Base-by-base conservation (phyloP, 225 moss, liverwort and hornwort genomes). In the Physcomitrium patens region DNA sequence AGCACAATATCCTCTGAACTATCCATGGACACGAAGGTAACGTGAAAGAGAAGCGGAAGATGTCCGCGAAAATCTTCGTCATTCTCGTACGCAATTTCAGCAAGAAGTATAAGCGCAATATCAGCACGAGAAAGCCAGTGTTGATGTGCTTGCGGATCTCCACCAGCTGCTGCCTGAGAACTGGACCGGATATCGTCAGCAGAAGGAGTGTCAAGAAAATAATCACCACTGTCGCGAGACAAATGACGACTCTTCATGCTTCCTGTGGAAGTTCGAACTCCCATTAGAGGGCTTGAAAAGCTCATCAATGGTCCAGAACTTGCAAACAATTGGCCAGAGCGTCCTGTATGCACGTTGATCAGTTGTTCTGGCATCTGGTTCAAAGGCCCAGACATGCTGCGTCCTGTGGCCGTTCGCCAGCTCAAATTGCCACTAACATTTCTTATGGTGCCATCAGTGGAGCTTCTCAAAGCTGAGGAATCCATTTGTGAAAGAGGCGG, bases 1-100 rank as follows among this genome's bases (percentile, higher is more conserved):
- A 95, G 91, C 60, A 99, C 97, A 74, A 99, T 93, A 64, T 99
- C 97, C 78, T 99, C 97, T 22, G 97, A 93, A 79, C 97, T 99
- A 76, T 99, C 97, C 97, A 99, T 99, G 24, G 97, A 99, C 75
- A 99, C 95, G 79, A 99, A 95, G 58, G 95, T 99, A 18, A 99
- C 99, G 89, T 99, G 99, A 63, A 99, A 99, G 54, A 99, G 91
- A n/a, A 99, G 77, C 3, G 99, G 99, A 43, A 99, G 89, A 70
- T 99, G 99, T 23, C 99, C 99, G 57, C 99, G 90, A 75, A 99
- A 99, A 76, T 99, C 99, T 83, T 99, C 99, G 79, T 99, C 99
- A 73, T 99, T 99, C 72, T 99, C 99, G 66, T 99, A 99, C 16
- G 95, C 99, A 65, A 99, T 95, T 78, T 99, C 99, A 60, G 99